A percentile compares a stretch with the other conserved stretches of the same genome.
Evolutionary conservation across 768 basidiomycete species (phyloP).

Genomic region (Chalciporus piperatus): DNA sequence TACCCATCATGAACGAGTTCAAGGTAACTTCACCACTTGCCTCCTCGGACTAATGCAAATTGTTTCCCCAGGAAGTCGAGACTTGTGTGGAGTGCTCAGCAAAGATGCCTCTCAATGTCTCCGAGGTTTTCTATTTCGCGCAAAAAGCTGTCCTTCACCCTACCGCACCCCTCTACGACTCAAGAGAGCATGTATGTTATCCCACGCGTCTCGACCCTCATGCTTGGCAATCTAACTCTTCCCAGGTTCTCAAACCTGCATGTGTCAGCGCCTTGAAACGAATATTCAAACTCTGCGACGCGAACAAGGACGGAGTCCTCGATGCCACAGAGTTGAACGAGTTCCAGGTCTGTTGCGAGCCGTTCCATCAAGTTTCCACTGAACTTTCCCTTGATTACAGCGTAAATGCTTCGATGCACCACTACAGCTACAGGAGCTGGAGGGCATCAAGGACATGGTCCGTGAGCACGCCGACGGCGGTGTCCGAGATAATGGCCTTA

Average conservation of each 20-base stretch:
- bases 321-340: conserved; percentile 92
- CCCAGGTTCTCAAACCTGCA: conserved; percentile 87
- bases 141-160: conserved; percentile 98
- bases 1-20: conserved; percentile 98
- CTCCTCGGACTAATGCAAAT: conserved; percentile 5
- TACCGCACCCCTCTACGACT: conserved; percentile 95
- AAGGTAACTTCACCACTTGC: conserved; percentile 54
- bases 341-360: conserved; percentile 69
- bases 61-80: conserved; percentile 78
- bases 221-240: conserved; percentile 10
- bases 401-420: conserved; percentile 95
- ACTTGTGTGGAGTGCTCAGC: conserved; percentile 99
- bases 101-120: conserved; percentile 84
- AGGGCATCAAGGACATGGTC: conserved; percentile 95
- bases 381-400: conserved; percentile 36
- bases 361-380: background rate
- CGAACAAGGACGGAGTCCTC: conserved; percentile 90
- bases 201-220: background rate
- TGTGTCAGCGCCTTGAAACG: conserved; percentile 84
- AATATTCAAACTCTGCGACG: conserved; percentile 96
- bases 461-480: conserved; percentile 72
- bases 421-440: conserved; percentile 87
- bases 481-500: conserved; percentile 77
- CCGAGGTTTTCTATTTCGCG: conserved; percentile 97
- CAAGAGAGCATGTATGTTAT: conserved; percentile 82